A percentile compares a stretch with the other conserved stretches of the same genome.
Conservation (phyloP, 2,329 filamentous ascomycete genomes). For the Pseudocercospora cruenta region DNA sequence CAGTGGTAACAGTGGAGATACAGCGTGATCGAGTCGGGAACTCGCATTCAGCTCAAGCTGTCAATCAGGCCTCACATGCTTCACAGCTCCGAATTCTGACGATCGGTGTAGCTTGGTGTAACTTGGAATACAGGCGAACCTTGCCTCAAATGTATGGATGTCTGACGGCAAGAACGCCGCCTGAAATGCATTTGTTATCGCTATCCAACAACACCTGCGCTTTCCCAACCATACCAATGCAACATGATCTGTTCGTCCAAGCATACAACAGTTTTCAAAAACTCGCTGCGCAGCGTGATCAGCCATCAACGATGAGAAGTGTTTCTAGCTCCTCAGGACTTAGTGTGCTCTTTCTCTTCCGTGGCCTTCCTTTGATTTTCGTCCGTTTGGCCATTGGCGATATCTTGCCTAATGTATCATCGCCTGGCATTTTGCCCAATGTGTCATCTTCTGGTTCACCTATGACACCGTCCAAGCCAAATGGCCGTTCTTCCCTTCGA, state of each 20-base stretch:
- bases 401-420: conserved; percentile 44
- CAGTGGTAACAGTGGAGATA: conserved; percentile 8
- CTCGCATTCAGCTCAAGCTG: conserved; percentile 13
- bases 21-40: conserved; percentile 15
- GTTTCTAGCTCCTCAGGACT: conserved; percentile 75
- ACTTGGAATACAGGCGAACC: neutral
- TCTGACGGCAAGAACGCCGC: neutral
- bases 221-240: neutral
- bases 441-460: conserved; percentile 32
- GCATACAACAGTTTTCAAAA: neutral
- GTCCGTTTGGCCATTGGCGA: conserved; percentile 46
- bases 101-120: neutral
- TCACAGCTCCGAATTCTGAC: neutral
- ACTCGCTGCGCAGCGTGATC: neutral
- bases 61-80: conserved; percentile 1
- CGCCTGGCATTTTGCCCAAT: conserved; percentile 19
- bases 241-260: neutral
- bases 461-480: conserved; percentile 31
- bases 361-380: conserved; percentile 60
- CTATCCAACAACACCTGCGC: neutral
- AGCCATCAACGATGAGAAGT: conserved; percentile 41
- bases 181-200: neutral
- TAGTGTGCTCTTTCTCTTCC: conserved; percentile 72
- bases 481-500: conserved; percentile 7
- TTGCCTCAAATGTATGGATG: neutral